These are phyloP conservation scores for Castanospermum australe DNA, from an alignment of 306 rosid species.

Conservation along the genomic window DNA sequence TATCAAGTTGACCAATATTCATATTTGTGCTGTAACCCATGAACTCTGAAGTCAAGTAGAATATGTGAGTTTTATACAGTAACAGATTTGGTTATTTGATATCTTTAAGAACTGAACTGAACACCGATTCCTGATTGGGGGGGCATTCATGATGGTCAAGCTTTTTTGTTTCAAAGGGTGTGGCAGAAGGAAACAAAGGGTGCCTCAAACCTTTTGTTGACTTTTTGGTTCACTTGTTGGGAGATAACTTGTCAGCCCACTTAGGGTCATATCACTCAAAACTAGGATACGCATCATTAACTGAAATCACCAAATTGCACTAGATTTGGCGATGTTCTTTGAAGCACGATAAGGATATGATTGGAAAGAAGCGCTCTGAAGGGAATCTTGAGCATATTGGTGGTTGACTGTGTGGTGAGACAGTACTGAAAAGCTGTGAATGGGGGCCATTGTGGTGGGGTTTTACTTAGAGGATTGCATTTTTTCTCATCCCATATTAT, in stretches of 20 bases:
- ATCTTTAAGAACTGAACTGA: slow-evolving; percentile 28
- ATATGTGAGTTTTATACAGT: slow-evolving; percentile 4
- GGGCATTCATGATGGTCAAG: slow-evolving; percentile 28
- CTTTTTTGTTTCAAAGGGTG: slow-evolving; percentile 27
- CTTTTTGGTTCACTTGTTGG: slow-evolving; percentile 36
- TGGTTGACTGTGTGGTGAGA: slow-evolving; percentile 21
- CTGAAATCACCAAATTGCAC: slow-evolving; percentile 25
- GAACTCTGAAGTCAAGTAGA: slow-evolving; percentile 23
- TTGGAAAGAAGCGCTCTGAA: slow-evolving; percentile 8
- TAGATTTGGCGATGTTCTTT: neutral
- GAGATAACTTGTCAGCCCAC: slow-evolving; percentile 4
- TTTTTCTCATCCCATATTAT: neutral
- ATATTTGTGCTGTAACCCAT: slow-evolving; percentile 15
- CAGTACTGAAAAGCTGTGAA: neutral
- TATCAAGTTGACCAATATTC: neutral
- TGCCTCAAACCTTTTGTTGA: slow-evolving; percentile 30
- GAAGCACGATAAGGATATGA: slow-evolving; percentile 15
- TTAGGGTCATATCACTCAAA: slow-evolving; percentile 23
- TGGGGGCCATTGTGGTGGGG: slow-evolving; percentile 22
- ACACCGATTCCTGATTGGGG: slow-evolving; percentile 26
- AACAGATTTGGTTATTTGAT: slow-evolving; percentile 5
- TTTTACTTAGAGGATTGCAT: slow-evolving; percentile 9
- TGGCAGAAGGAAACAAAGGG: slow-evolving; percentile 12
- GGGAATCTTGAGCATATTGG: slow-evolving; percentile 3
- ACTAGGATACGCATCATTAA: neutral